phyloP scores from a whole-genome alignment of 306 rosid genomes.

The Carpinus fangiana region DNA sequence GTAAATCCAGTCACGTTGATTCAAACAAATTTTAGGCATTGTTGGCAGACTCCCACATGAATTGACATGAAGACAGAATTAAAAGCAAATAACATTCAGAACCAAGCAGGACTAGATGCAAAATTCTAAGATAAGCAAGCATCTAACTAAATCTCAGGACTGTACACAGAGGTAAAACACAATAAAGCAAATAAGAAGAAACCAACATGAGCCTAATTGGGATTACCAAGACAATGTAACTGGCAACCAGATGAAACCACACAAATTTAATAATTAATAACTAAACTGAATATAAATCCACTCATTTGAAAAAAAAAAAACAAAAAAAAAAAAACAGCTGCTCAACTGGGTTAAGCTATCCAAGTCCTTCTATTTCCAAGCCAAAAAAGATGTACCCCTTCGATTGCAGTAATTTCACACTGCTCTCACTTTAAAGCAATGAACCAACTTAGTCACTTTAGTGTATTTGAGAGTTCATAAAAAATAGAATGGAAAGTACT shows the following conservation, averaged over 20 bases:
- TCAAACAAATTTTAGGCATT: neutral
- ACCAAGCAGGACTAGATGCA: neutral
- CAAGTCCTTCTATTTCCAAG: neutral
- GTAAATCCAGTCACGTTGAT: neutral
- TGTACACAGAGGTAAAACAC: neutral
- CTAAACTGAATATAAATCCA: neutral
- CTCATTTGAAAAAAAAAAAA: neutral
- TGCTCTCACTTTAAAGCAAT: neutral
- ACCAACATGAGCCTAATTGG: neutral
- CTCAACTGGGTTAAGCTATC: neutral
- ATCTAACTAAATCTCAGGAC: neutral
- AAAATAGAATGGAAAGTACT: neutral
- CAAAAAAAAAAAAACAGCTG: neutral
- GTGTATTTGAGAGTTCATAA: neutral
- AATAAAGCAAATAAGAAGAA: neutral
- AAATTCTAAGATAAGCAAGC: neutral
- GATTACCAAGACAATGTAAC: neutral
- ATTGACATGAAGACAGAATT: neutral
- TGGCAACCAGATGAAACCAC: neutral
- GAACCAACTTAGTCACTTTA: neutral
- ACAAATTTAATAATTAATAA: neutral
- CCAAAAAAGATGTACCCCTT: neutral
- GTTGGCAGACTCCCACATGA: neutral
- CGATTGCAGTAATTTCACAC: neutral
- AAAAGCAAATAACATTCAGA: conserved; percentile 1